Evolutionary conservation across 2,329 filamentous ascomycete species (phyloP).

Genomic region (Cladosporium phlei): DNA sequence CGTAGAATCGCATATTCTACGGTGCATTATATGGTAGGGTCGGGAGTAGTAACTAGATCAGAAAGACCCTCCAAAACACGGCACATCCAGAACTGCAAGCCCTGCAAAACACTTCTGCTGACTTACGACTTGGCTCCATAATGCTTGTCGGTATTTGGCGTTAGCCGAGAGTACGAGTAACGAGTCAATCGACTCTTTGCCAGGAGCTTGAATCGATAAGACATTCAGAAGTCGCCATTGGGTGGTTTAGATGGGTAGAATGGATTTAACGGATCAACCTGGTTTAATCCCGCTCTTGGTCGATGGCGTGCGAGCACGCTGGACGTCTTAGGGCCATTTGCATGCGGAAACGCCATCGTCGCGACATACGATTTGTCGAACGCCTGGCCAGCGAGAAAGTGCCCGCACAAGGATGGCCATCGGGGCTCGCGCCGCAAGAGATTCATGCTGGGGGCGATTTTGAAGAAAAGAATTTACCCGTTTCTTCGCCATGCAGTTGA

Average conservation of each 20-base stretch:
- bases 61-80: too few relatives aligned
- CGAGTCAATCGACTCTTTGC: background rate
- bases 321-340: background rate
- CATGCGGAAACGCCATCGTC: too few relatives aligned
- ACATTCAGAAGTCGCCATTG: background rate
- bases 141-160: conserved; percentile 5
- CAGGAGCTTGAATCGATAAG: background rate
- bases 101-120: conserved; percentile 4
- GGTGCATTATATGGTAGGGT: conserved; percentile 4
- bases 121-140: conserved; percentile 8
- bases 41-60: background rate
- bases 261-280: conserved; percentile 7
- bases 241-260: conserved; percentile 1
- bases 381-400: background rate
- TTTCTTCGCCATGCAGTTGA: background rate
- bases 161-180: conserved; percentile 8
- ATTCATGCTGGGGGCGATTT: conserved; percentile 2
- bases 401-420: background rate
- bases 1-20: conserved; percentile 9
- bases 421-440: background rate
- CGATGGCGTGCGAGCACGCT: conserved; percentile 10
- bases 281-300: conserved; percentile 6
- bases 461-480: conserved; percentile 8
- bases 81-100: conserved; percentile 4
- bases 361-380: too few relatives aligned